A percentile compares a stretch with the other conserved stretches of the same genome.
phyloP scores from a whole-genome alignment of 2,329 filamentous ascomycete genomes.

The Madurella mycetomatis region DNA sequence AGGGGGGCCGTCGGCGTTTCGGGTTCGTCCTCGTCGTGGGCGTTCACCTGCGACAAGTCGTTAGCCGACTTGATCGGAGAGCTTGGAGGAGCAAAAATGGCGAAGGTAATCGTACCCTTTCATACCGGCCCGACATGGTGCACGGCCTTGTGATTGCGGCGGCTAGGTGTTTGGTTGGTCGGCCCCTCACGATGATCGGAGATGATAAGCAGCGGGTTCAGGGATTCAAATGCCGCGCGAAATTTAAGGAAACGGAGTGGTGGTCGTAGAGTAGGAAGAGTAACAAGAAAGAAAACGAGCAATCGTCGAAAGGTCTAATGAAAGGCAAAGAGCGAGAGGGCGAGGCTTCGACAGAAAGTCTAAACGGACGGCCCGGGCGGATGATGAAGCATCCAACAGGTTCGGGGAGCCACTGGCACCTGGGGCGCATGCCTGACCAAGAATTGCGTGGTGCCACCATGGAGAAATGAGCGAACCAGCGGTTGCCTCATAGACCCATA shows the following conservation, averaged over 20 bases:
- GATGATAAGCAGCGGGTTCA: not conserved
- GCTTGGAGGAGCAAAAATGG: not conserved
- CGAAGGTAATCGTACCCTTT: slow-evolving; percentile 44
- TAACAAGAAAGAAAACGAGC: slow-evolving; percentile 7
- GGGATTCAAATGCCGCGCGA: not conserved
- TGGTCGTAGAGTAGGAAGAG: not conserved
- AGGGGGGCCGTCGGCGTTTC: slow-evolving; percentile 34
- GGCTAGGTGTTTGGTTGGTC: not conserved
- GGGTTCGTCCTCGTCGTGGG: slow-evolving; percentile 52
- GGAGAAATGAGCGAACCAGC: not conserved
- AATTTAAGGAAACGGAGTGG: not conserved
- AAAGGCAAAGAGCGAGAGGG: not conserved
- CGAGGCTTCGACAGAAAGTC: no score
- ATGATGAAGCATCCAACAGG: not conserved
- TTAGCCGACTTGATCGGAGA: slow-evolving; percentile 18
- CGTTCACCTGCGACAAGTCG: slow-evolving; percentile 45
- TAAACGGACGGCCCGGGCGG: no score
- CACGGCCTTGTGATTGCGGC: not conserved
- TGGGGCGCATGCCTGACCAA: not conserved
- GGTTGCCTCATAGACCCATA: not conserved
- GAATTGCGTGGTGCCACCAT: not conserved
- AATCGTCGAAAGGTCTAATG: slow-evolving; percentile 2
- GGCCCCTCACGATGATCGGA: not conserved
- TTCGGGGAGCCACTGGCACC: not conserved
- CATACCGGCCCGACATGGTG: slow-evolving; percentile 53